Conservation (phyloP, 1,284 basidiomycete species). For the Malassezia psittaci region DNA sequence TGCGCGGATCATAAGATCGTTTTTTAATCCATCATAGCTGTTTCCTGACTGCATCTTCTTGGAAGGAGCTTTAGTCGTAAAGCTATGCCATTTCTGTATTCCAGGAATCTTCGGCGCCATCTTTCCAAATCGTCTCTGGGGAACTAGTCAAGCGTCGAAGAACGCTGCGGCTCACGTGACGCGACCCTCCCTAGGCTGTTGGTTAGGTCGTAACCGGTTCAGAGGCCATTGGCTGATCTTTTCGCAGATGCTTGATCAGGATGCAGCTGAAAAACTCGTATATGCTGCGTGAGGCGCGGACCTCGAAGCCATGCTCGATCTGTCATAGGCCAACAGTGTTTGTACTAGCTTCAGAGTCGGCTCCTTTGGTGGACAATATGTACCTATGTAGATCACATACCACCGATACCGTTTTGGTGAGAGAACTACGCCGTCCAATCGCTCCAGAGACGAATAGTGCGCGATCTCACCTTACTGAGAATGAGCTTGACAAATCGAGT, state of each 20-base stretch:
- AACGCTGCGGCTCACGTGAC: no score
- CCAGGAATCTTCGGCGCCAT: constrained; percentile 33
- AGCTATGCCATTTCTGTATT: constrained; percentile 30
- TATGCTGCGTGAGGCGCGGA: constrained; percentile 29
- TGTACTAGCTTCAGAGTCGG: constrained; percentile 28
- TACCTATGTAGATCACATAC: constrained; percentile 33
- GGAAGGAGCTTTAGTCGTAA: constrained; percentile 18
- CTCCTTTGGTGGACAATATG: constrained; percentile 32
- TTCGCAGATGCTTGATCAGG: no score
- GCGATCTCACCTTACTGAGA: no score
- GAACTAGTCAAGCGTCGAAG: no score
- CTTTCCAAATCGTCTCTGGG: background rate
- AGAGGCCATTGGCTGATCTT: no score
- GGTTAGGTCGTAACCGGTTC: no score
- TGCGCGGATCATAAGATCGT: constrained; percentile 79
- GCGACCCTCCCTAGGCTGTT: no score
- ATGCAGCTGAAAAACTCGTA: constrained; percentile 22
- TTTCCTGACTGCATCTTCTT: constrained; percentile 20
- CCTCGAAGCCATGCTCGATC: constrained; percentile 28
- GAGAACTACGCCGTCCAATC: background rate
- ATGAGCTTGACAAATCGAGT: no score
- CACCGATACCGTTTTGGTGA: constrained; percentile 20
- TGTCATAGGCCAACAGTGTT: constrained; percentile 27
- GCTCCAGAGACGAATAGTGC: background rate
- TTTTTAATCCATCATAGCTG: constrained; percentile 56